Evolutionary conservation across 2,329 filamentous ascomycete genomes (phyloP).

Genomic region (Aphanocladium album): DNA sequence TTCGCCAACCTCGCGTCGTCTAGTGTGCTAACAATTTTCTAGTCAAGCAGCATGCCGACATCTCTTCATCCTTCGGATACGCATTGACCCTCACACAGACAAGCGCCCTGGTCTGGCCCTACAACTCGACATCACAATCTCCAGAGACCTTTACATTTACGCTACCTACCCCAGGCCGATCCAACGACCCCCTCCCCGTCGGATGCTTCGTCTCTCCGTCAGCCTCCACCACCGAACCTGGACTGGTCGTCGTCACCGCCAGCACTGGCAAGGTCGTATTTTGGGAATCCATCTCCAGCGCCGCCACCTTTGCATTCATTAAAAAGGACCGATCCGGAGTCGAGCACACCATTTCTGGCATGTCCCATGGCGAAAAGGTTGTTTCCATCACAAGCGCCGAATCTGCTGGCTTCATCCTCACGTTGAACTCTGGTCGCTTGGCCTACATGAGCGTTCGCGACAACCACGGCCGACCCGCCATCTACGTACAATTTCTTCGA

Average conservation of each 20-base stretch:
- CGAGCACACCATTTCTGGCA: conserved; percentile 66
- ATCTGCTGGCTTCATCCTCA: conserved; percentile 76
- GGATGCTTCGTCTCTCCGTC: conserved; percentile 78
- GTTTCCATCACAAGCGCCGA: conserved; percentile 78
- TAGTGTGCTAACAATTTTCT: conserved; percentile 2
- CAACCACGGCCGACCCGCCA: conserved; percentile 75
- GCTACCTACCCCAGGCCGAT: conserved; percentile 66
- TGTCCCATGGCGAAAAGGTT: conserved; percentile 74
- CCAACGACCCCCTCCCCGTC: conserved; percentile 69
- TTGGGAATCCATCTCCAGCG: conserved; percentile 92
- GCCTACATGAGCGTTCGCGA: conserved; percentile 85
- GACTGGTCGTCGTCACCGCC: conserved; percentile 81
- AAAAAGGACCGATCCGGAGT: conserved; percentile 76
- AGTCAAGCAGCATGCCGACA: conserved; percentile 62
- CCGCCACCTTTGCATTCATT: conserved; percentile 76
- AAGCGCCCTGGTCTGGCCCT: conserved; percentile 87
- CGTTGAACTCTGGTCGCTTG: conserved; percentile 78
- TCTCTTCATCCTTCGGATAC: conserved; percentile 63
- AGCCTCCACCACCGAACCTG: conserved; percentile 72
- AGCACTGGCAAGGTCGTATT: conserved; percentile 81
- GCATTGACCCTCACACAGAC: conserved; percentile 76
- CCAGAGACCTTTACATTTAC: conserved; percentile 77
- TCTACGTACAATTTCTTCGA: conserved; percentile 73
- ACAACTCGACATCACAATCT: conserved; percentile 61
- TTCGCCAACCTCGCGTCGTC: not conserved